A percentile compares a stretch with the other conserved stretches of the same genome.
Evolutionary conservation across 2,329 filamentous ascomycete species (phyloP).

Genomic region (Meredithiella fracta): DNA sequence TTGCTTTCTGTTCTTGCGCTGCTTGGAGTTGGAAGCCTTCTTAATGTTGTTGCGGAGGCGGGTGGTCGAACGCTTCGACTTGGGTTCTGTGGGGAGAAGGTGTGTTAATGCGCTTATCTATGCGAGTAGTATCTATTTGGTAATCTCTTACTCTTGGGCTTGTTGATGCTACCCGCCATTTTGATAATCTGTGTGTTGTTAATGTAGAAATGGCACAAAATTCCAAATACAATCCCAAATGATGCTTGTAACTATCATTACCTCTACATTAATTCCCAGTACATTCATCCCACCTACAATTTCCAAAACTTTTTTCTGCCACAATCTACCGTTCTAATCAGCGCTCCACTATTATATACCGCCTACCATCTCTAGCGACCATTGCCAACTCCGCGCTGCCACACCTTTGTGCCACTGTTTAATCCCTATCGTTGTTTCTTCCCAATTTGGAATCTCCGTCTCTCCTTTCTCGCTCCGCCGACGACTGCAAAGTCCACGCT

Average conservation of each 20-base stretch:
- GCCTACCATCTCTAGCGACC: background rate
- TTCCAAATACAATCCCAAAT: background rate
- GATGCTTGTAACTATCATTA: background rate
- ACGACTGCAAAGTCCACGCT: background rate
- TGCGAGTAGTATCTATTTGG: background rate
- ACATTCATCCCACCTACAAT: slow-evolving; percentile 9
- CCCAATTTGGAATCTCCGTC: slow-evolving; percentile 8
- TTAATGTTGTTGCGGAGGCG: slow-evolving; percentile 91
- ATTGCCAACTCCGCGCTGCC: background rate
- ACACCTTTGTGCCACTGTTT: background rate
- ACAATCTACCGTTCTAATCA: slow-evolving; percentile 6
- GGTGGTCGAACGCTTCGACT: slow-evolving; percentile 80
- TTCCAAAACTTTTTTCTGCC: slow-evolving; percentile 14
- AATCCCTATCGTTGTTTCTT: background rate
- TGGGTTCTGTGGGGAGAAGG: slow-evolving; percentile 49
- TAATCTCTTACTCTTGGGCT: slow-evolving; percentile 33
- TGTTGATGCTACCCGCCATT: slow-evolving; percentile 39
- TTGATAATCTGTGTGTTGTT: slow-evolving; percentile 12
- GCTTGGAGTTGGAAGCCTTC: slow-evolving; percentile 79
- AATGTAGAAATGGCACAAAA: background rate
- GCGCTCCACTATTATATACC: slow-evolving; percentile 7
- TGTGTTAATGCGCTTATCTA: background rate
- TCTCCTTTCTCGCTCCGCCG: background rate
- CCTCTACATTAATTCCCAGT: background rate
- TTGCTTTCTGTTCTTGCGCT: slow-evolving; percentile 73